A percentile compares a stretch with the other conserved stretches of the same genome.
These are phyloP conservation scores for Phialocephala sp. DNA, from an alignment of 2,329 filamentous ascomycete species.

Conservation along the genomic window DNA sequence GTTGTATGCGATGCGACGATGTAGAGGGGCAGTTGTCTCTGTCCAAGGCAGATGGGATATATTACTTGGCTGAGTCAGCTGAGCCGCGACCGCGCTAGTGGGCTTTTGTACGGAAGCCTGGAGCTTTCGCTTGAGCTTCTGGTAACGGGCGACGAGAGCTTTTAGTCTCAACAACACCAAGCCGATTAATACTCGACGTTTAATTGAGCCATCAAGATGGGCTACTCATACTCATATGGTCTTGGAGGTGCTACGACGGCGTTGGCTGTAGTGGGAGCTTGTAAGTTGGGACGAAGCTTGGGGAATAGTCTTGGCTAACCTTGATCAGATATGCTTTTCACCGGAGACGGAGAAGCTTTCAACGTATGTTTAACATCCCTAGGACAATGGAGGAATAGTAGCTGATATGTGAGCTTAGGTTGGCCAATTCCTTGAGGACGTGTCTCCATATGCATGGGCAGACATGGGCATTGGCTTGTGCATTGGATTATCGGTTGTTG, in stretches of 20 bases:
- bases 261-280: constrained; percentile 76
- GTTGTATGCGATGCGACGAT: constrained; percentile 23
- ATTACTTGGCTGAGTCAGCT: constrained; percentile 29
- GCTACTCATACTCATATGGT: constrained; percentile 66
- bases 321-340: constrained; percentile 92
- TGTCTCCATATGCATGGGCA: constrained; percentile 95
- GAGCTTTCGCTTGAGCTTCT: constrained; percentile 23
- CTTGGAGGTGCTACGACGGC: constrained; percentile 71
- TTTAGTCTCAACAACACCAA: constrained; percentile 17
- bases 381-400: constrained; percentile 23
- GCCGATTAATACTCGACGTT: constrained; percentile 15
- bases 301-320: constrained; percentile 33
- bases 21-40: constrained; percentile 26
- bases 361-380: constrained; percentile 65
- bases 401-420: constrained; percentile 59
- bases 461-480: constrained; percentile 89
- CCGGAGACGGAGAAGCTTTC: constrained; percentile 93
- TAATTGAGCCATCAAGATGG: constrained; percentile 59
- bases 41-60: constrained; percentile 23
- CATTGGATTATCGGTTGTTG: constrained; percentile 94
- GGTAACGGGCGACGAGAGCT: constrained; percentile 16
- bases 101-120: constrained; percentile 33
- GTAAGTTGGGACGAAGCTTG: constrained; percentile 62
- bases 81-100: constrained; percentile 25
- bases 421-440: constrained; percentile 89